Conservation (phyloP, 768 basidiomycete species). For the Rhodocollybia butyracea region DNA sequence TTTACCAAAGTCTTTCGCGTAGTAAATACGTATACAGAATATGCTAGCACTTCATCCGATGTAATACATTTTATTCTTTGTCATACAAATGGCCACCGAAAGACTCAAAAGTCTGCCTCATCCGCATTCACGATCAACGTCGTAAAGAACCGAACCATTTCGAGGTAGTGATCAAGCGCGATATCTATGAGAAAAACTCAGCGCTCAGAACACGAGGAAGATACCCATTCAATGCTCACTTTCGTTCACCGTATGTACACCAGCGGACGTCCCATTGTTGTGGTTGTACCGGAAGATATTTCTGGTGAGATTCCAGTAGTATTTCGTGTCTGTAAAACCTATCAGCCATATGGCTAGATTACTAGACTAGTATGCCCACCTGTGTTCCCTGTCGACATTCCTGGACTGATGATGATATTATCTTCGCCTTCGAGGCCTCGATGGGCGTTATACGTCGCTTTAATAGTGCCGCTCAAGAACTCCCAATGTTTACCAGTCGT, state of each 20-base stretch:
- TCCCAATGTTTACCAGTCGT: slow-evolving; percentile 20
- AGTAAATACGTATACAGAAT: no score
- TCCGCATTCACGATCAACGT: slow-evolving; percentile 37
- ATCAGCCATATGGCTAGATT: no score
- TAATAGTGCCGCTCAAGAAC: slow-evolving; percentile 41
- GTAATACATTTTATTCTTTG: no score
- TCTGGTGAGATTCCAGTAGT: slow-evolving; percentile 27
- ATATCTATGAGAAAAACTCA: no score
- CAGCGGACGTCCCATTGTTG: slow-evolving; percentile 19
- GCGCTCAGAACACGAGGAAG: no score
- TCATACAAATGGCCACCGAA: slow-evolving; percentile 86
- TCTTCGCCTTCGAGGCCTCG: no score
- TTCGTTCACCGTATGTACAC: slow-evolving; percentile 55
- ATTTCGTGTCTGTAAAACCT: slow-evolving; percentile 30
- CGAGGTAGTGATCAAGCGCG: slow-evolving; percentile 9
- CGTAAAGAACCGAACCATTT: slow-evolving; percentile 35
- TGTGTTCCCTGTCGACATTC: slow-evolving; percentile 34
- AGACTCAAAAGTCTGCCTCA: slow-evolving; percentile 34
- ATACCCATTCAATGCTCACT: no score
- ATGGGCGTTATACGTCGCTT: slow-evolving; percentile 32
- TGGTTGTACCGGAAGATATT: slow-evolving; percentile 50
- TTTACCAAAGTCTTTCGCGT: no score
- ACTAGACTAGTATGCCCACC: no score
- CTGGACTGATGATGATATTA: slow-evolving; percentile 24
- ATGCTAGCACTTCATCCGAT: no score